phyloP scores from a whole-genome alignment of 768 basidiomycete species.

The Tylopilus plumbeoviolaceoides region DNA sequence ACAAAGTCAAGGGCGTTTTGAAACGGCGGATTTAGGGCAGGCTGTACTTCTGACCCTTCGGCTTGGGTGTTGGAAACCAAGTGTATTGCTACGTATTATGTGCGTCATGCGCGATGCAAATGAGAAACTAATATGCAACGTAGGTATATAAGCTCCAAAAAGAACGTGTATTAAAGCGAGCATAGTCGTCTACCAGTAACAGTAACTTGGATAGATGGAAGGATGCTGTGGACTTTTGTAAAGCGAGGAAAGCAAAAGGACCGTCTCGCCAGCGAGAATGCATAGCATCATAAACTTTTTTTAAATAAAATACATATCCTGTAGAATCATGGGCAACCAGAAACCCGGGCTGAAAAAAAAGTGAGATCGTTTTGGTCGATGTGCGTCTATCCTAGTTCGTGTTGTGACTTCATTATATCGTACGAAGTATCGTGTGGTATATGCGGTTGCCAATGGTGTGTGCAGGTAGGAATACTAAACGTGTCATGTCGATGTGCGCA shows the following conservation, averaged over 20 bases:
- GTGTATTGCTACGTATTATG: not conserved
- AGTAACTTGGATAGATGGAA: not conserved
- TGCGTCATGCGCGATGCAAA: not conserved
- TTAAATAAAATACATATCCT: slow-evolving; percentile 3
- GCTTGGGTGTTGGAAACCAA: not conserved
- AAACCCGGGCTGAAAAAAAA: not conserved
- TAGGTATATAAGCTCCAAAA: slow-evolving; percentile 7
- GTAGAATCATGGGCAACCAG: not conserved
- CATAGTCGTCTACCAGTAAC: slow-evolving; percentile 10
- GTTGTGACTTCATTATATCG: slow-evolving; percentile 11
- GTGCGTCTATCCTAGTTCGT: not conserved
- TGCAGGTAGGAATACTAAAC: too few relatives aligned
- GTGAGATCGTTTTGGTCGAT: not conserved
- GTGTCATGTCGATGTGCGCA: not conserved
- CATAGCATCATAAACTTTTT: too few relatives aligned
- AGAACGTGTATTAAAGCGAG: slow-evolving; percentile 24
- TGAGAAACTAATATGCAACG: not conserved
- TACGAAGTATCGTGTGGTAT: slow-evolving; percentile 12
- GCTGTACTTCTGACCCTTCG: not conserved
- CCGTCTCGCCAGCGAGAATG: slow-evolving; percentile 6
- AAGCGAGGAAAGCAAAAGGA: not conserved
- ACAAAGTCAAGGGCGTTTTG: not conserved
- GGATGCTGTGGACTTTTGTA: not conserved
- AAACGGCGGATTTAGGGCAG: slow-evolving; percentile 20
- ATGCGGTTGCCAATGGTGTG: not conserved